Evolutionary conservation across 768 basidiomycete genomes (phyloP).

Genomic region (Podaxis sp.): DNA sequence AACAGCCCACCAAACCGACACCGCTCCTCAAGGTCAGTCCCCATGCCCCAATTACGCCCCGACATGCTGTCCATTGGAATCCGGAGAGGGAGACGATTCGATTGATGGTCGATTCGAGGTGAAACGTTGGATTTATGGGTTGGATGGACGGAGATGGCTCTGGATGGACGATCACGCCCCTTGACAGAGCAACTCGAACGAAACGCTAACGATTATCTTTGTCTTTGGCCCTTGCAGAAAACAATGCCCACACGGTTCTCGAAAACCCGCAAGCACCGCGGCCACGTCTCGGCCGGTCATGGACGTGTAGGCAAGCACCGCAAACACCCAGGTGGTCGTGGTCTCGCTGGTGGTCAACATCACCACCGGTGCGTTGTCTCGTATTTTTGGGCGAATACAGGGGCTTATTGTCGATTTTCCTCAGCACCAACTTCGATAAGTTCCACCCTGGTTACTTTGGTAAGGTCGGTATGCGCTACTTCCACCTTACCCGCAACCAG

Average conservation of each 20-base stretch:
- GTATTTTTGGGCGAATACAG: background rate
- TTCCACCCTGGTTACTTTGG: slow-evolving; percentile 99
- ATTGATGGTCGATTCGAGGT: slow-evolving; percentile 18
- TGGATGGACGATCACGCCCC: slow-evolving; percentile 47
- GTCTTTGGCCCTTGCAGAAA: slow-evolving; percentile 30
- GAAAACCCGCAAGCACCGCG: slow-evolving; percentile 99
- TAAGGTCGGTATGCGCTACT: slow-evolving; percentile 99
- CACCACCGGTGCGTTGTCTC: slow-evolving; percentile 85
- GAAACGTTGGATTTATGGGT: slow-evolving; percentile 31
- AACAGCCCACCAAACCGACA: slow-evolving; percentile 42
- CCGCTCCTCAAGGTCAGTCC: slow-evolving; percentile 70
- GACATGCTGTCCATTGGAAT: slow-evolving; percentile 15
- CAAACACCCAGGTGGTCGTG: slow-evolving; percentile 99
- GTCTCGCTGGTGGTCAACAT: slow-evolving; percentile 99
- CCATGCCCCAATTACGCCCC: slow-evolving; percentile 22
- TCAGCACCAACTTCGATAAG: slow-evolving; percentile 95
- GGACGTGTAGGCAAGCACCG: slow-evolving; percentile 99
- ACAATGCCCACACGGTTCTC: slow-evolving; percentile 93
- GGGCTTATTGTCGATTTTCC: slow-evolving; percentile 3
- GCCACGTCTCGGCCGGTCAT: slow-evolving; percentile 99
- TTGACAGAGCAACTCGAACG: slow-evolving; percentile 8
- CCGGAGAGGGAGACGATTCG: background rate
- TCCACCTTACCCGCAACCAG: slow-evolving; percentile 90
- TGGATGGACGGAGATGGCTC: slow-evolving; percentile 36
- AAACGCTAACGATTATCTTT: slow-evolving; percentile 22